A percentile compares a stretch with the other conserved stretches of the same genome.
These are phyloP conservation scores for Ilyonectria mors-panacis DNA, from an alignment of 2,329 filamentous ascomycete genomes.

Conservation along the genomic window DNA sequence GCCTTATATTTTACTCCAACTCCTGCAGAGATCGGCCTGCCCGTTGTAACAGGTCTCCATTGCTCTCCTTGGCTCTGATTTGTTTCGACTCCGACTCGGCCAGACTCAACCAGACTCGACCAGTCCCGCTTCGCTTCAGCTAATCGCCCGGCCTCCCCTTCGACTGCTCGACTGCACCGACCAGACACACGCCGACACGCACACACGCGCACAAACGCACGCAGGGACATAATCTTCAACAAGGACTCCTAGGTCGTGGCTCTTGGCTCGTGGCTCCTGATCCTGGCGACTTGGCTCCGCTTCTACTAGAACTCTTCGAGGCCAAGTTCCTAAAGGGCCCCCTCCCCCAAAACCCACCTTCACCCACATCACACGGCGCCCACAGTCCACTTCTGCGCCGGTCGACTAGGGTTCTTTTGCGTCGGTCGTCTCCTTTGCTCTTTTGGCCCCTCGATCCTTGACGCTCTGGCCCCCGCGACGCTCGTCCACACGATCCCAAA, in stretches of 20 bases:
- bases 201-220: neutral
- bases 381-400: constrained; percentile 15
- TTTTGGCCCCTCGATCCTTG: constrained; percentile 11
- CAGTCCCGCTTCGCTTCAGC: neutral
- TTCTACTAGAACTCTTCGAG: constrained; percentile 43
- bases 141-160: neutral
- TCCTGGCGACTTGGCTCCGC: constrained; percentile 28
- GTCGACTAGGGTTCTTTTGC: constrained; percentile 29
- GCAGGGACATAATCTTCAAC: neutral
- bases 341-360: constrained; percentile 45
- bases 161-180: constrained; percentile 1
- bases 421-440: constrained; percentile 34
- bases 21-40: constrained; percentile 43
- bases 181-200: neutral
- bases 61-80: constrained; percentile 10
- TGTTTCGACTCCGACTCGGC: constrained; percentile 24
- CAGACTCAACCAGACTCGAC: constrained; percentile 16
- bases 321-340: constrained; percentile 35
- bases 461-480: constrained; percentile 22
- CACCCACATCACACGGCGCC: constrained; percentile 43
- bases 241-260: neutral
- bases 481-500: constrained; percentile 42
- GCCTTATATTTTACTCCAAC: constrained; percentile 20
- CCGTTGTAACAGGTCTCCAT: constrained; percentile 40
- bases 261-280: neutral